Evolutionary conservation across 2,329 filamentous ascomycete genomes (phyloP).

Genomic region (Curvularia lunata): DNA sequence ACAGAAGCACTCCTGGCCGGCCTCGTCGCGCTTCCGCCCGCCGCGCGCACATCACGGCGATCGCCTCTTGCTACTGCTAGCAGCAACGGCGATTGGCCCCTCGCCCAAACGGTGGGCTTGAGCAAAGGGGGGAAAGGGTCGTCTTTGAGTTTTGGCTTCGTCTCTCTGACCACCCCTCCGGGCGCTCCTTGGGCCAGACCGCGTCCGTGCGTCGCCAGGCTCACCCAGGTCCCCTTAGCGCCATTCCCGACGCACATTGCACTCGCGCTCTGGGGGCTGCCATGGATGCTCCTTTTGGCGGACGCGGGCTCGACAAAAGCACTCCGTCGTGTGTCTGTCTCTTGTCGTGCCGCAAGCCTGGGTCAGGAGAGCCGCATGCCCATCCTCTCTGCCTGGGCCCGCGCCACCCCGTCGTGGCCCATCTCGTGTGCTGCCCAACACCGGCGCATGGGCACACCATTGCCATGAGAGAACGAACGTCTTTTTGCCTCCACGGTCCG

Average conservation of each 20-base stretch:
- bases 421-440: neutral
- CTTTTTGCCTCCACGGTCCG: constrained; percentile 38
- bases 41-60: constrained; percentile 18
- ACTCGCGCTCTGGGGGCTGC: constrained; percentile 23
- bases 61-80: constrained; percentile 20
- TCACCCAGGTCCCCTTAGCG: constrained; percentile 39
- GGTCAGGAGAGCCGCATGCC: constrained; percentile 46
- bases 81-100: constrained; percentile 23
- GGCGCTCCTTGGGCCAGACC: constrained; percentile 43
- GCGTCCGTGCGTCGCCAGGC: constrained; percentile 36
- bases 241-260: constrained; percentile 44
- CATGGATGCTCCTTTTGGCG: too few relatives aligned
- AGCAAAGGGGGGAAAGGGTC: constrained; percentile 23
- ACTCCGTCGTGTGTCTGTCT: constrained; percentile 31
- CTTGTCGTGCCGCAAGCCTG: constrained; percentile 41
- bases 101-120: constrained; percentile 31
- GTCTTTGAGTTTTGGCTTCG: constrained; percentile 39
- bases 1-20: constrained; percentile 20
- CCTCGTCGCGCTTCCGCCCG: constrained; percentile 20
- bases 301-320: constrained; percentile 40
- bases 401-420: constrained; percentile 9
- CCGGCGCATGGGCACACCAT: neutral
- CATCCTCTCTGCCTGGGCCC: constrained; percentile 13
- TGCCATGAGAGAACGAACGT: constrained; percentile 8
- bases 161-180: constrained; percentile 30